A percentile compares a stretch with the other conserved stretches of the same genome.
Conservation (phyloP, 441 rosid genomes). For the Adansonia gregorii region DNA sequence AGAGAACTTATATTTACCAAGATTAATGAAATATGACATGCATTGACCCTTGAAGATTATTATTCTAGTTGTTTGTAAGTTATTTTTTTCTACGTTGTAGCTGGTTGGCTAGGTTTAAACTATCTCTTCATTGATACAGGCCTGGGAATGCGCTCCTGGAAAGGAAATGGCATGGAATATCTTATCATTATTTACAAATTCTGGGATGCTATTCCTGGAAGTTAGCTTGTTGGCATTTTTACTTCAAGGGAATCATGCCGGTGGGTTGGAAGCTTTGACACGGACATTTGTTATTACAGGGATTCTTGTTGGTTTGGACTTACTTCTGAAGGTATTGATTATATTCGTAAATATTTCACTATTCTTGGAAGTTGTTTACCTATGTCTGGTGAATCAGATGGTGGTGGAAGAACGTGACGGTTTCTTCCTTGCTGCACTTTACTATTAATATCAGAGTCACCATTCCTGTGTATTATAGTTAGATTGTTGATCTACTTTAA, state of each 20-base stretch:
- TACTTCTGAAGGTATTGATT: constrained; percentile 75
- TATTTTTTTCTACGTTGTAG: neutral
- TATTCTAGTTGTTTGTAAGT: neutral
- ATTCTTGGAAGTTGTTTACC: constrained; percentile 14
- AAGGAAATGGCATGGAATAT: constrained; percentile 78
- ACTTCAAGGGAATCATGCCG: constrained; percentile 82
- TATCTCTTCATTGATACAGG: constrained; percentile 42
- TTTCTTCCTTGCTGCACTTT: constrained; percentile 5
- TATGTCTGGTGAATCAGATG: neutral
- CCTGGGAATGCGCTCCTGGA: constrained; percentile 83
- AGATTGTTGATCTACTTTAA: neutral
- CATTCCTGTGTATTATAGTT: neutral
- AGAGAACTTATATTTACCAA: neutral
- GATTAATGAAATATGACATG: constrained; percentile 9
- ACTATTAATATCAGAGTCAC: constrained; percentile 5
- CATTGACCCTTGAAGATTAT: neutral
- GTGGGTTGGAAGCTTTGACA: constrained; percentile 75
- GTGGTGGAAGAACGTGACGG: neutral
- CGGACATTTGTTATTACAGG: constrained; percentile 79
- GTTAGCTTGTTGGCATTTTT: constrained; percentile 94
- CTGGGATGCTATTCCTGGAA: constrained; percentile 94
- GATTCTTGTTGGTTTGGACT: constrained; percentile 68
- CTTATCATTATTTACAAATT: constrained; percentile 72
- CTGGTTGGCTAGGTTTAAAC: neutral
- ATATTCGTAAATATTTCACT: neutral